phyloP scores from a whole-genome alignment of 129 eudicot genomes.

The Glebionis coronaria region DNA sequence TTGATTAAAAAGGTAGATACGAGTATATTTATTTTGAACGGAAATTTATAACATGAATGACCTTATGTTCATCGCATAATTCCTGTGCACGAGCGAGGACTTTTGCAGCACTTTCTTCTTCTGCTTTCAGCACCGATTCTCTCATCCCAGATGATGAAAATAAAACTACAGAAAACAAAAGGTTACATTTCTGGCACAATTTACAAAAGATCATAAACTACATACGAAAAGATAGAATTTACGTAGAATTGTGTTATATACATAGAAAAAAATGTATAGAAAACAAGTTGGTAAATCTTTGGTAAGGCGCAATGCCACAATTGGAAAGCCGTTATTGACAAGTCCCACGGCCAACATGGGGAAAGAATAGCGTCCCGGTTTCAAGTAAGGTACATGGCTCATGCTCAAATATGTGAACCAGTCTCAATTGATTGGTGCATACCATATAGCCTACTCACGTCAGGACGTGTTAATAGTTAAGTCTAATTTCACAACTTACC shows the following conservation, averaged over 20 bases:
- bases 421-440: too few relatives aligned
- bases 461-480: background rate
- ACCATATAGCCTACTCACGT: too few relatives aligned
- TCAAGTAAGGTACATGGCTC: too few relatives aligned
- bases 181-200: background rate
- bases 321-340: too few relatives aligned
- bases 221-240: background rate
- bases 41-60: background rate
- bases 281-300: too few relatives aligned
- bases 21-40: background rate
- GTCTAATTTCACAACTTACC: conserved; percentile 13
- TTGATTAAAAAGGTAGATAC: background rate
- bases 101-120: conserved; percentile 44
- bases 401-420: too few relatives aligned
- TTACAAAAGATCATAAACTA: background rate
- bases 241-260: too few relatives aligned
- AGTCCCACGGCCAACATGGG: too few relatives aligned
- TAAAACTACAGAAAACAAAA: conserved; percentile 25
- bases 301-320: too few relatives aligned
- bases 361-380: too few relatives aligned
- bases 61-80: conserved; percentile 40
- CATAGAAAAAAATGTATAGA: too few relatives aligned
- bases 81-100: conserved; percentile 53
- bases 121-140: conserved; percentile 54
- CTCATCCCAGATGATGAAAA: conserved; percentile 49